These are phyloP conservation scores for Pichia eremophila DNA, from an alignment of 805 yeast genomes.

Conservation along the genomic window DNA sequence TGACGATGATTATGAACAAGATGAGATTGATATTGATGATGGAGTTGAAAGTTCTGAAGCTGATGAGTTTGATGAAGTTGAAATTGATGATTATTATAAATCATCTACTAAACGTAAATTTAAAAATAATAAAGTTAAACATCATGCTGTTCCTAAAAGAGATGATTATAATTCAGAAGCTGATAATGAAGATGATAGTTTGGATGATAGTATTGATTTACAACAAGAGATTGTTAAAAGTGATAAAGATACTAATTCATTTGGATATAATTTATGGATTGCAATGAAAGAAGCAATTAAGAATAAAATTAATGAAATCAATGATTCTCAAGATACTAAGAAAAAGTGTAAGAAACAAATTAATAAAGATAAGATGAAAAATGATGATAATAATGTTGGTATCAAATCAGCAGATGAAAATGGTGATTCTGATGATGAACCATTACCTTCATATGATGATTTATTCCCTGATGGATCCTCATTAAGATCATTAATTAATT, in stretches of 20 bases:
- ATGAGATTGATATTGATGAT: background rate
- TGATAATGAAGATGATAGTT: conserved; percentile 3
- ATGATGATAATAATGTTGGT: conserved; percentile 18
- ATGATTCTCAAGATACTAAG: background rate
- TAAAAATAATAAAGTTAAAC: background rate
- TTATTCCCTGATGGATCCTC: conserved; percentile 49
- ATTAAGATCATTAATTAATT: conserved; percentile 21
- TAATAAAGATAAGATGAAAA: background rate
- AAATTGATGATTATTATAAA: background rate
- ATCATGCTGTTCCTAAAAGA: background rate
- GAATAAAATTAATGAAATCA: conserved; percentile 10
- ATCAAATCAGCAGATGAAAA: conserved; percentile 23
- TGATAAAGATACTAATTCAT: conserved; percentile 11
- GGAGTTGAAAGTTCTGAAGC: background rate
- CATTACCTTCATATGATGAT: conserved; percentile 67
- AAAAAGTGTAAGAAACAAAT: background rate
- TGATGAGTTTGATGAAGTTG: background rate
- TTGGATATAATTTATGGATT: conserved; percentile 22
- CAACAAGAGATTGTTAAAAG: background rate
- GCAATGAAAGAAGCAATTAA: conserved; percentile 23
- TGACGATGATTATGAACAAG: background rate
- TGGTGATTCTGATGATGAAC: conserved; percentile 28
- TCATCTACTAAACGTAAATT: background rate
- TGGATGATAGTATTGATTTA: background rate
- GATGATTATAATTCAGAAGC: conserved; percentile 7